Base-by-base conservation (phyloP, 257 asterid genomes). In the Euphrasia confusa region DNA sequence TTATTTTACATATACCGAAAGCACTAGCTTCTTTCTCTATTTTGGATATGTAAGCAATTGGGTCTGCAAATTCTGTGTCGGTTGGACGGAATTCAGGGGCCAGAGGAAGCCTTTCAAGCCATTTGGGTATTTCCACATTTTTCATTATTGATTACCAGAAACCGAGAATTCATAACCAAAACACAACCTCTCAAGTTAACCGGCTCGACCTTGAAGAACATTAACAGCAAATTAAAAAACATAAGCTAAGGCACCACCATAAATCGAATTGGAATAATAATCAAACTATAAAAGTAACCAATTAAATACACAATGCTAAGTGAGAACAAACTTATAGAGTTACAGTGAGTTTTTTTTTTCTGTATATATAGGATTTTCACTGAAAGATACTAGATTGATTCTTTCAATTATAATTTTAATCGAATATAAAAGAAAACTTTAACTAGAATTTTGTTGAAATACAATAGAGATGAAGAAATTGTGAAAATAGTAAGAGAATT, bases 21-120 rank as follows among this genome's bases (percentile, higher is more conserved):
- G 83, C 91, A 79, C 97, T 78, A 48, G 94, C 99, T 76, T 93
- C 88, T 83, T 82, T 87, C 84, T 93, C 99, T 55, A 93, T 93
- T 74, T 93, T 89, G 10, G 97, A 89, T 68, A 93, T 93, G 57
- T 93, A 93, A 42, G 97, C 99, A 72, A 93, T 87, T 13, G 97
- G 97, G 82, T 93, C 99, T 0, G 99, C 95, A 10, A 93, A 93
- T 78, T 93, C 99, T 1, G 99, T 89, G 60, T 89, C 97, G 0
- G 99, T 89, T 0, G 97, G 99, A 56, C 81, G 85, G 71, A 87
- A 93, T 79, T 89, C 99, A n/a, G 99, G 99, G 48, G 99, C 99
- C 79, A 81, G 63, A 17, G 99, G 96, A 83, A 93, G 67, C 71
- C 70, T 81, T 63, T 89, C 86, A 54, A 93, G 95, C 99, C 99